phyloP scores from a whole-genome alignment of 495 filamentous ascomycete genomes.

The Penicillium odoratum region DNA sequence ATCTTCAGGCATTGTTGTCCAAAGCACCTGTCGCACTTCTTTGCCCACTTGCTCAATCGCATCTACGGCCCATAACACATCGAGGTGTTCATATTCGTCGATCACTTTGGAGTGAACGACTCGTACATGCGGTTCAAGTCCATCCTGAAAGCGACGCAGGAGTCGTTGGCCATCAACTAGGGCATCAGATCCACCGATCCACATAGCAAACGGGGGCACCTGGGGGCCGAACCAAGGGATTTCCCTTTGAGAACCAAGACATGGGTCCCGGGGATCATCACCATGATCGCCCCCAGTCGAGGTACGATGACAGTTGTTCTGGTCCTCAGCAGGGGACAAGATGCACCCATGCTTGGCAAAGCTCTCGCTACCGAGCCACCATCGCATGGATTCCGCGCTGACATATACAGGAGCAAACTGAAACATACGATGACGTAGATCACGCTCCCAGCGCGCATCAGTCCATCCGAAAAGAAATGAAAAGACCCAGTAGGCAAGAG shows the following conservation, averaged over 20 bases:
- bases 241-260: slow-evolving; percentile 34
- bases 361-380: slow-evolving; percentile 92
- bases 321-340: slow-evolving; percentile 69
- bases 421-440: slow-evolving; percentile 78
- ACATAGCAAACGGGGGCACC: slow-evolving; percentile 83
- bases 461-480: slow-evolving; percentile 89
- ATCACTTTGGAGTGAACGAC: slow-evolving; percentile 83
- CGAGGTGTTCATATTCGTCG: slow-evolving; percentile 90
- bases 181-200: slow-evolving; percentile 79
- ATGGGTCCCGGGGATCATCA: slow-evolving; percentile 21
- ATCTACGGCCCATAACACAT: slow-evolving; percentile 97
- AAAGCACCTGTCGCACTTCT: slow-evolving; percentile 80
- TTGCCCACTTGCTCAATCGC: slow-evolving; percentile 77
- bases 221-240: slow-evolving; percentile 80
- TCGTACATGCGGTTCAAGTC: slow-evolving; percentile 77
- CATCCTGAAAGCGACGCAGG: slow-evolving; percentile 70
- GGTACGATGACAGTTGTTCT: neutral
- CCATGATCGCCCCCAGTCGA: slow-evolving; percentile 17
- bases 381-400: slow-evolving; percentile 85
- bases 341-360: slow-evolving; percentile 94
- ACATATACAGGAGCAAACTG: slow-evolving; percentile 91
- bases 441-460: slow-evolving; percentile 83
- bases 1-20: slow-evolving; percentile 63
- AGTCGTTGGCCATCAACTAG: slow-evolving; percentile 82
- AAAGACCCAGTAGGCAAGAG: slow-evolving; percentile 86